Base-by-base conservation (phyloP, 2,329 filamentous ascomycete species). In the Raffaelea albimanens region DNA sequence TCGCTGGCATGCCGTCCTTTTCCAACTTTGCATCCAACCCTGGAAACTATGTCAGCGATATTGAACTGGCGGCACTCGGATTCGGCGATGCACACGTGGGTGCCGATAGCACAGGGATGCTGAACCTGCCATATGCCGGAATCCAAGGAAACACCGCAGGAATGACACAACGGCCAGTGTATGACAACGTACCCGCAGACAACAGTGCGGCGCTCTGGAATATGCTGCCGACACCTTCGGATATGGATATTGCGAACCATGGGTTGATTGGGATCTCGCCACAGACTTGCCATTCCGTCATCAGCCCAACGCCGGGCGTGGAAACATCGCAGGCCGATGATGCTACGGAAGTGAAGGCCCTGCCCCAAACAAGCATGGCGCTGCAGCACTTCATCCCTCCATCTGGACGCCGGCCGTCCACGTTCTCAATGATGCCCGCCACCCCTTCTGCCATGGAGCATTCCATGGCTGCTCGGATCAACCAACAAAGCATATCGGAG, bases 401-500 rank as follows among this genome's bases (percentile, higher is more conserved):
- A 5, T 13, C 44, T 44, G 14, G 44, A 19, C 19, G n/a, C 23
- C 18, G 34, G 40, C 40, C 45, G 4, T 36, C 47, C 4, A 13
- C 13, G 7, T 45, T 40, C 14, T 50, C 47, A 3, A 36, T 50
- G 45, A 25, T 47, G 31, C 40, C 50, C 16, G 40, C 44, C 13
- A 53, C 56, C 2, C 52, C 53, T 16, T 54, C 47, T 29, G 49
- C 47, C 1, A 29, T 50, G 18, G 51, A 53, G 20, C 50, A 55
- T 19, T 31, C 47, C 5, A 57, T 67, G 51, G 57, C 60, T 8
- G 40, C 52, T 1, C 53, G 50, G 1, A 57, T 57, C 2, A 66
- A 68, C 42, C 59, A 56, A 23, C 49, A 53, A 38, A 62, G 69
- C 22, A 65, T 75, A 47, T 67, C 66, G 1, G 62, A 69, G 38